These are phyloP conservation scores for Apium graveolens DNA, from an alignment of 129 eudicot genomes.

Conservation along the genomic window DNA sequence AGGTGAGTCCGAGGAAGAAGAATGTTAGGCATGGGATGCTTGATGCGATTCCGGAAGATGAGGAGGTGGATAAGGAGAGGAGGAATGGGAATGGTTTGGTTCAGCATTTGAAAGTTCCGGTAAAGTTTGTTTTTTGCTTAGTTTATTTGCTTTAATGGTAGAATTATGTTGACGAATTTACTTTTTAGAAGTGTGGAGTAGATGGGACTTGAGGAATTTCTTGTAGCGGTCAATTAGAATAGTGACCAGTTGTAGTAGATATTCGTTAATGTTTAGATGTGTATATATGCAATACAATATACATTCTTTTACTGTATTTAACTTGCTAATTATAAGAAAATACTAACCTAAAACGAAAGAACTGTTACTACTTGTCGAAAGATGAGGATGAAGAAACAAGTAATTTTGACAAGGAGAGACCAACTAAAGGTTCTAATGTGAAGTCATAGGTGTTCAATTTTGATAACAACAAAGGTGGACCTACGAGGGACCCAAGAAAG, in stretches of 20 bases:
- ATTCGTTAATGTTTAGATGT: not conserved
- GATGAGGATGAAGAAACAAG: not conserved
- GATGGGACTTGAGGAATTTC: not conserved
- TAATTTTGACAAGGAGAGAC: not conserved
- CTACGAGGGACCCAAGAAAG: not conserved
- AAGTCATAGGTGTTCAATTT: not conserved
- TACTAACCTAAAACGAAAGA: not conserved
- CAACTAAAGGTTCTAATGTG: not conserved
- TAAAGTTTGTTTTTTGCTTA: constrained; percentile 14
- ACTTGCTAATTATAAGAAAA: not conserved
- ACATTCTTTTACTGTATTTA: not conserved
- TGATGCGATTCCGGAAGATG: constrained; percentile 81
- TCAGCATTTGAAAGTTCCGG: constrained; percentile 47
- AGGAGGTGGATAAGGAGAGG: constrained; percentile 56
- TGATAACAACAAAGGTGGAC: not conserved
- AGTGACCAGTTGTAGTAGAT: not conserved
- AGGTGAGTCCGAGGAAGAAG: constrained; percentile 67
- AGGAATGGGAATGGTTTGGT: constrained; percentile 35
- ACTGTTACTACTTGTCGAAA: not conserved
- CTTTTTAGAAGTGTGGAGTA: not conserved
- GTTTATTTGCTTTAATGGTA: not conserved
- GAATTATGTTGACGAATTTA: not conserved
- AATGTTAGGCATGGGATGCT: constrained; percentile 36
- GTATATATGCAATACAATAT: too few species aligned
- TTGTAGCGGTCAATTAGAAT: not conserved